Percentiles rank a stretch among this genome's conserved stretches.
Conservation (phyloP, 805 yeast genomes). For the Starmerella etchellsii region DNA sequence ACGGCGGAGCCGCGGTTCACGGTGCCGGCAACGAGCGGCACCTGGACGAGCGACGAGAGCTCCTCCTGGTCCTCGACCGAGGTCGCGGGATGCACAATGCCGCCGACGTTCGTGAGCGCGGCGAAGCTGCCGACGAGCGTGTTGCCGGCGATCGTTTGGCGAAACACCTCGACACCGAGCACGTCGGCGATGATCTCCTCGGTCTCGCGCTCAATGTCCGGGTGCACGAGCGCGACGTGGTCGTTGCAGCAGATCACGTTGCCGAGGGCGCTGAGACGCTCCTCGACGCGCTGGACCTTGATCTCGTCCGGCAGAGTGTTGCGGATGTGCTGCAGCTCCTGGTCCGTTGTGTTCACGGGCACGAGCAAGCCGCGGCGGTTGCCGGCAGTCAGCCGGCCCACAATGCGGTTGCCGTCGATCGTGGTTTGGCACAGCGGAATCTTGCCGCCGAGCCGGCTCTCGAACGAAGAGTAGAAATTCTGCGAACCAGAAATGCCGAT, state of each 20-base stretch:
- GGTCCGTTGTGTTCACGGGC: constrained; percentile 96
- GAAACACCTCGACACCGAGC: constrained; percentile 95
- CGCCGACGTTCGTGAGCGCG: constrained; percentile 91
- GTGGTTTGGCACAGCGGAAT: constrained; percentile 95
- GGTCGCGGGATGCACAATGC: constrained; percentile 95
- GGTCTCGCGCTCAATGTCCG: constrained; percentile 97
- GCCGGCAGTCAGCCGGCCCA: constrained; percentile 97
- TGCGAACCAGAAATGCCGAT: constrained; percentile 96
- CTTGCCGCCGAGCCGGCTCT: constrained; percentile 93
- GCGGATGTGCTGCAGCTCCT: constrained; percentile 93
- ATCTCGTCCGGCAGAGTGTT: constrained; percentile 91
- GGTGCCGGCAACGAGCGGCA: constrained; percentile 97
- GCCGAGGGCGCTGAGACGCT: constrained; percentile 90
- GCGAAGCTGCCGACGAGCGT: constrained; percentile 96
- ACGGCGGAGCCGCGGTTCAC: constrained; percentile 95
- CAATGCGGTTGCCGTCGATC: constrained; percentile 94
- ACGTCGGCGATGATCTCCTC: constrained; percentile 98
- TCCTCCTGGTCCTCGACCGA: constrained; percentile 97
- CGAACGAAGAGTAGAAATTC: constrained; percentile 76
- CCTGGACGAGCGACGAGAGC: constrained; percentile 84
- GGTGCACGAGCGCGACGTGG: constrained; percentile 97
- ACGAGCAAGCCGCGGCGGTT: constrained; percentile 94
- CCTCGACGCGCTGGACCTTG: constrained; percentile 95
- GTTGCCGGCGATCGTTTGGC: constrained; percentile 97
- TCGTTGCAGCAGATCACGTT: constrained; percentile 98